Evolutionary conservation across 306 rosid genomes (phyloP).

Genomic region (Clitoria ternatea): DNA sequence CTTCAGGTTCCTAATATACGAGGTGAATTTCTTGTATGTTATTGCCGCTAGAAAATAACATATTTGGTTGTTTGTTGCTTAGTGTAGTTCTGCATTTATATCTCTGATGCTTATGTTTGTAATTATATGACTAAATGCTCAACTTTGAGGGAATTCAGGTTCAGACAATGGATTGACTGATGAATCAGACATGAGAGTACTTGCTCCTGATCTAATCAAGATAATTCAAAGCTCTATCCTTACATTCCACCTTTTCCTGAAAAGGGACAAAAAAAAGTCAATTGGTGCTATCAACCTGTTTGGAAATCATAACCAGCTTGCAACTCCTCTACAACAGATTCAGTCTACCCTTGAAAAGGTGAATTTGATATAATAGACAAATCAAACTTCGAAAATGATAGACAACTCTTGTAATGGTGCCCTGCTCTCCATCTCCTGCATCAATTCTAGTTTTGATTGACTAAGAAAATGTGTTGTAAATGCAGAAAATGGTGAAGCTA

Average conservation of each 20-base stretch:
- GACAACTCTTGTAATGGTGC: not conserved
- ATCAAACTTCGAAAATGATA: not conserved
- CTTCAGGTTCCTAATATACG: constrained; percentile 82
- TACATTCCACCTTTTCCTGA: constrained; percentile 68
- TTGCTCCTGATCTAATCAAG: constrained; percentile 68
- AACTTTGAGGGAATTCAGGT: constrained; percentile 46
- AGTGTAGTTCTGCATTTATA: not conserved
- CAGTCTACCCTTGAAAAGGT: constrained; percentile 82
- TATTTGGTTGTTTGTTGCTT: not conserved
- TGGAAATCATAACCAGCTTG: constrained; percentile 69
- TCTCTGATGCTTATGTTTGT: not conserved
- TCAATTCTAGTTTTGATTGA: constrained; percentile 4
- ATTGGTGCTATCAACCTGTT: constrained; percentile 43
- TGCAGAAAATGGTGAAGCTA: constrained; percentile 75
- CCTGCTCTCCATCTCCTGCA: not conserved
- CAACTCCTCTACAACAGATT: constrained; percentile 70
- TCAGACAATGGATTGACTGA: constrained; percentile 52
- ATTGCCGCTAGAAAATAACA: too few relatives aligned
- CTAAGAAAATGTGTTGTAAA: not conserved
- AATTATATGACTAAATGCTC: not conserved
- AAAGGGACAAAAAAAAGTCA: constrained; percentile 76
- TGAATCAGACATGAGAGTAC: constrained; percentile 51
- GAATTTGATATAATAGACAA: constrained; percentile 19
- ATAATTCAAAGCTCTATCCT: constrained; percentile 72
- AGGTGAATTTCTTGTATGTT: constrained; percentile 37